Evolutionary conservation across 2,329 filamentous ascomycete genomes (phyloP), one percentile per base, ranked within the genome.

Genomic region (Cercospora citrullina): DNA sequence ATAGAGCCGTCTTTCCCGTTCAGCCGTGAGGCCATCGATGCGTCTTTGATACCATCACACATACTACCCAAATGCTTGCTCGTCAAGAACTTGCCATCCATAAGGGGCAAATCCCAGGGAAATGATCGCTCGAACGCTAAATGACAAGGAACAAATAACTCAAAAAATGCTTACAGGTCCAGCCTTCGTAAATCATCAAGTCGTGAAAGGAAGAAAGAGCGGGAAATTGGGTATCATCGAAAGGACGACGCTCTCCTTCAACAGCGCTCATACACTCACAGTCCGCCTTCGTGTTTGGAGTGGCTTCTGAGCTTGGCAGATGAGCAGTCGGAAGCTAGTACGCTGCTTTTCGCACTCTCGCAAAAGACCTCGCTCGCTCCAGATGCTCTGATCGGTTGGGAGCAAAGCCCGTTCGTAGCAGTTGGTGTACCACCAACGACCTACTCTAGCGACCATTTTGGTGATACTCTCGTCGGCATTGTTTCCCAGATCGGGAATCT

Each of bases 351-450:
- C 91, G 75, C 94, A 97, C 81, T 99, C 95, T 16, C 87, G 83
- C 58, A 98, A 82, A 30, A 98, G 81, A 9, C 85, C 85, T 65
- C 85, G 87, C 76, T 97, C 91, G 58, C 85, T 86, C 90, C 94
- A 98, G 72, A 98, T 91, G 77, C 91, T 90, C 68, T 80, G 87
- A 57, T 83, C 81, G 59, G 82, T 81, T 60, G 77, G 74, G 8
- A 77, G 76, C 4, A 84, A 73, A 33, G 82, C 78, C 68, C 84
- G 80, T 80, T 97, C 94, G 78, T 97, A 98, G 82, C 94, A 97
- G 63, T 91, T 88, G 9, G 89, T 91, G 80, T 97, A 98, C 95
- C 95, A 99, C 93, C 94, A 98, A 53, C 95, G 87, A 1, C 93
- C 94, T 10, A 98, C 94, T 70, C 89, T 90, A 16, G 93, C 91